Percentiles rank a stretch among this genome's conserved stretches.
Evolutionary conservation across 2,329 filamentous ascomycete species (phyloP).

Genomic region (Leptographium flavum): DNA sequence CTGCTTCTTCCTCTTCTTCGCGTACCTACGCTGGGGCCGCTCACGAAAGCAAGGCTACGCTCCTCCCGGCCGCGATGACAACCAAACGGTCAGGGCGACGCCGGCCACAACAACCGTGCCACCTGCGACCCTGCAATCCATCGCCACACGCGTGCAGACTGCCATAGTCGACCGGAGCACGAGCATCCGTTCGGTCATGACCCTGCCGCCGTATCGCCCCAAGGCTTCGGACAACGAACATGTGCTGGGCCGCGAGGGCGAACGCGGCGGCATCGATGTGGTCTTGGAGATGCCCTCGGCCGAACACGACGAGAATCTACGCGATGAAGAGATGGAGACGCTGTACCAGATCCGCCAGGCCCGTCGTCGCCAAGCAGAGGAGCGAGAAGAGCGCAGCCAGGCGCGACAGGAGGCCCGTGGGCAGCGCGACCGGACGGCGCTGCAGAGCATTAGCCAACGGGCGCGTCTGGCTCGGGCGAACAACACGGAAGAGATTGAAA

Average conservation of each 20-base stretch:
- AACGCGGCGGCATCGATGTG: slow-evolving; percentile 79
- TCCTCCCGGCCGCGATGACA: slow-evolving; percentile 14
- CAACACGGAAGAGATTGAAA: slow-evolving; percentile 42
- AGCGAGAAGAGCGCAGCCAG: slow-evolving; percentile 62
- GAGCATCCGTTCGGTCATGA: slow-evolving; percentile 87
- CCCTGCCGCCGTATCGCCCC: slow-evolving; percentile 70
- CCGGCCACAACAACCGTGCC: background rate
- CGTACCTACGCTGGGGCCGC: slow-evolving; percentile 4
- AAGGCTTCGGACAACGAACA: slow-evolving; percentile 62
- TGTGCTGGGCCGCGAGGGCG: slow-evolving; percentile 76
- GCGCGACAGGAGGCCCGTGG: slow-evolving; percentile 57
- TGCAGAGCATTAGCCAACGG: slow-evolving; percentile 51
- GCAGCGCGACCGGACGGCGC: slow-evolving; percentile 51
- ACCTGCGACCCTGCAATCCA: background rate
- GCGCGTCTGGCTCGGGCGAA: slow-evolving; percentile 30
- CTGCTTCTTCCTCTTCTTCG: background rate
- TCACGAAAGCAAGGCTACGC: slow-evolving; percentile 8
- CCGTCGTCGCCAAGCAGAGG: slow-evolving; percentile 58
- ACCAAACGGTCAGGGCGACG: slow-evolving; percentile 9
- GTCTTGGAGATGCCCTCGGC: slow-evolving; percentile 73
- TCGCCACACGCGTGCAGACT: background rate
- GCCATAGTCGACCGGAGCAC: slow-evolving; percentile 60
- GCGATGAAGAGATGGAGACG: slow-evolving; percentile 85
- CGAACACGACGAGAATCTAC: slow-evolving; percentile 62
- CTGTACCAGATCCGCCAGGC: slow-evolving; percentile 79